phyloP scores from a whole-genome alignment of 2,329 filamentous ascomycete genomes.

The Shiraia sp. region DNA sequence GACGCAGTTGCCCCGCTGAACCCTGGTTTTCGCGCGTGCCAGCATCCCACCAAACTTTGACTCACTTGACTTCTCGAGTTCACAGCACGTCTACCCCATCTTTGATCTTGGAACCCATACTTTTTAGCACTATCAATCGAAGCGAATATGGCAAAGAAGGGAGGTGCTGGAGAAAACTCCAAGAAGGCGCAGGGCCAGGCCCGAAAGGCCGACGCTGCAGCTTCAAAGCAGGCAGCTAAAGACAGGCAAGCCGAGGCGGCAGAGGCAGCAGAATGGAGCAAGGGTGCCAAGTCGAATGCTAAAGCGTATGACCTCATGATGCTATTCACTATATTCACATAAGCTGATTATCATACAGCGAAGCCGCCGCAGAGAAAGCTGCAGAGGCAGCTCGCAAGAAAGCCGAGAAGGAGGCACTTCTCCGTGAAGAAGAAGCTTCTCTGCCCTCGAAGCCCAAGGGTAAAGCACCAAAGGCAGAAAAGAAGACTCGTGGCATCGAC shows the following conservation, averaged over 20 bases:
- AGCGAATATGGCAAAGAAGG: conserved; percentile 53
- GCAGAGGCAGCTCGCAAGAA: conserved; percentile 85
- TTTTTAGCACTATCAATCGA: not conserved
- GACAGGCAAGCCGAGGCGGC: conserved; percentile 66
- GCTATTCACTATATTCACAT: not conserved
- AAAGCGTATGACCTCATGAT: conserved; percentile 70
- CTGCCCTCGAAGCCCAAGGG: conserved; percentile 66
- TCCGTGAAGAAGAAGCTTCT: conserved; percentile 79
- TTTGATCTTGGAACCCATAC: not conserved
- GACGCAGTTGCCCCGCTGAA: conserved; percentile 14
- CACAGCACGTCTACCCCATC: not conserved
- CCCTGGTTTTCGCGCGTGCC: conserved; percentile 9
- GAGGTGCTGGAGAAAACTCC: conserved; percentile 63
- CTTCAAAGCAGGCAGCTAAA: conserved; percentile 74
- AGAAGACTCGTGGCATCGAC: conserved; percentile 69
- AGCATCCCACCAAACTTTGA: conserved; percentile 16
- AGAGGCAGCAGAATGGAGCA: conserved; percentile 79
- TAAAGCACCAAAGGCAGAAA: conserved; percentile 66
- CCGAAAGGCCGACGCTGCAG: conserved; percentile 86
- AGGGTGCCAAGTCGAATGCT: conserved; percentile 79
- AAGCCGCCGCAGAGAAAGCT: conserved; percentile 81
- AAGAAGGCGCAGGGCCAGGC: conserved; percentile 92
- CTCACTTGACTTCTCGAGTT: conserved; percentile 8
- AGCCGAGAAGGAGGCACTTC: conserved; percentile 82
- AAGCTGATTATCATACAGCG: conserved; percentile 56